phyloP scores from a whole-genome alignment of 352 stramenopile genomes.

The Pythium periplocum region DNA sequence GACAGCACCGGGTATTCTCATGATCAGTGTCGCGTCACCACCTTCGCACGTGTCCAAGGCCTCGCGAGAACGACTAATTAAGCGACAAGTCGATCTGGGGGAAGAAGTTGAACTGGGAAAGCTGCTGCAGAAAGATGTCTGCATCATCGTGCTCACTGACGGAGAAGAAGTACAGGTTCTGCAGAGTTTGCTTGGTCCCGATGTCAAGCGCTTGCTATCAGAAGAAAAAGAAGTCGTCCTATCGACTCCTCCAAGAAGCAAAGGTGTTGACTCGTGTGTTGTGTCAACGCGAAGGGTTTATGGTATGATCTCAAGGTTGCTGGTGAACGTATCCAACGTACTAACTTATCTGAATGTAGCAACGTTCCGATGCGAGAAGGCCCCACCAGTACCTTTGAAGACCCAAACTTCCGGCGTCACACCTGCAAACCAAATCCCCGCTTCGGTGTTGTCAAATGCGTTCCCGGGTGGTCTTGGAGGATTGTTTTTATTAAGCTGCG shows the following conservation, averaged over 20 bases:
- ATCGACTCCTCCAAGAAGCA: constrained; percentile 40
- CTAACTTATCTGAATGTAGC: constrained; percentile 15
- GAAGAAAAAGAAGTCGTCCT: constrained; percentile 50
- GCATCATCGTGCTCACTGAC: constrained; percentile 63
- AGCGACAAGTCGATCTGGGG: constrained; percentile 50
- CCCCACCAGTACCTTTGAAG: constrained; percentile 27
- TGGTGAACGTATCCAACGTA: too few species aligned
- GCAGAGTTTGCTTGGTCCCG: constrained; percentile 36
- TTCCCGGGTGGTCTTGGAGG: constrained; percentile 64
- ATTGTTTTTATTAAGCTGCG: constrained; percentile 70
- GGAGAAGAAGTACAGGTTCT: constrained; percentile 69
- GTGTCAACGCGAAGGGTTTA: constrained; percentile 50
- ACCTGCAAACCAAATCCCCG: constrained; percentile 6
- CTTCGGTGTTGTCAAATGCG: constrained; percentile 54
- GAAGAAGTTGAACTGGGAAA: constrained; percentile 45
- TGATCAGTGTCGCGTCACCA: constrained; percentile 47
- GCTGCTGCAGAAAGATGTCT: constrained; percentile 54
- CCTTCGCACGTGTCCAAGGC: constrained; percentile 17
- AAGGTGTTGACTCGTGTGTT: constrained; percentile 44
- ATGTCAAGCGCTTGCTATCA: constrained; percentile 31
- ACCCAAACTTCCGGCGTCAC: constrained; percentile 33
- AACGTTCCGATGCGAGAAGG: constrained; percentile 40
- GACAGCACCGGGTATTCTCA: constrained; percentile 21
- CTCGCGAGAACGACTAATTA: constrained; percentile 44
- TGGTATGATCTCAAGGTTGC: constrained; percentile 18